These are phyloP conservation scores for Didymosphaeria variabile DNA, from an alignment of 2,329 filamentous ascomycete species.

Conservation along the genomic window DNA sequence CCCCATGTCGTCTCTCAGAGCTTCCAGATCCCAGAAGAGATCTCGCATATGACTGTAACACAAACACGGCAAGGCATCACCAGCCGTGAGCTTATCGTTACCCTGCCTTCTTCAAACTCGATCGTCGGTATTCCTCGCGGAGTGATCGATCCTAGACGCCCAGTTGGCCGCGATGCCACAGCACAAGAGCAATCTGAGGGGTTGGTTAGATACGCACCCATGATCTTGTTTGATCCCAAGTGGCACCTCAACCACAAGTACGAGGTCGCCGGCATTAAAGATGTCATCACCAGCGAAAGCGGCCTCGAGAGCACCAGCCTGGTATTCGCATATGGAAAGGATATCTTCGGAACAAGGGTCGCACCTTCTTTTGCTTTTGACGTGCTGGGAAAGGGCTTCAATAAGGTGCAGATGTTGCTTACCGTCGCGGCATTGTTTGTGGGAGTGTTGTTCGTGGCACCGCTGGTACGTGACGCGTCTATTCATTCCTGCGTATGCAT, in stretches of 20 bases:
- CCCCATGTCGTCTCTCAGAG: constrained; percentile 83
- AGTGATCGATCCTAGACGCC: constrained; percentile 84
- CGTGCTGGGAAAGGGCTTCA: constrained; percentile 91
- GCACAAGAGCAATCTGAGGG: constrained; percentile 84
- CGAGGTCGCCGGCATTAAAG: constrained; percentile 78
- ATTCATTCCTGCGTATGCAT: not conserved
- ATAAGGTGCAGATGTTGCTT: constrained; percentile 82
- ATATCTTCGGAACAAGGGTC: constrained; percentile 86
- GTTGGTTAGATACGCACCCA: constrained; percentile 76
- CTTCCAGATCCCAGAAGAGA: constrained; percentile 81
- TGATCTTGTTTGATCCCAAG: constrained; percentile 84
- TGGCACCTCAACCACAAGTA: constrained; percentile 82
- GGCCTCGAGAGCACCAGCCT: constrained; percentile 91
- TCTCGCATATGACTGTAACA: constrained; percentile 82
- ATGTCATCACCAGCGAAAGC: constrained; percentile 78
- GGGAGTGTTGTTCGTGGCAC: constrained; percentile 80
- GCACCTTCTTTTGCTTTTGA: constrained; percentile 93
- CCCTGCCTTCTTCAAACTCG: constrained; percentile 75
- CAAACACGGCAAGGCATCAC: constrained; percentile 93
- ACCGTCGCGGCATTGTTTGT: constrained; percentile 83
- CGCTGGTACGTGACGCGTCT: constrained; percentile 70
- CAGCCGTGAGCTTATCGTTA: constrained; percentile 80
- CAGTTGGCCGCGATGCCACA: constrained; percentile 83
- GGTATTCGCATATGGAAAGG: constrained; percentile 86
- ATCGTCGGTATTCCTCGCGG: constrained; percentile 82